Base-by-base conservation (phyloP, 2,329 filamentous ascomycete genomes). In the Arthrobotrys musiformis region DNA sequence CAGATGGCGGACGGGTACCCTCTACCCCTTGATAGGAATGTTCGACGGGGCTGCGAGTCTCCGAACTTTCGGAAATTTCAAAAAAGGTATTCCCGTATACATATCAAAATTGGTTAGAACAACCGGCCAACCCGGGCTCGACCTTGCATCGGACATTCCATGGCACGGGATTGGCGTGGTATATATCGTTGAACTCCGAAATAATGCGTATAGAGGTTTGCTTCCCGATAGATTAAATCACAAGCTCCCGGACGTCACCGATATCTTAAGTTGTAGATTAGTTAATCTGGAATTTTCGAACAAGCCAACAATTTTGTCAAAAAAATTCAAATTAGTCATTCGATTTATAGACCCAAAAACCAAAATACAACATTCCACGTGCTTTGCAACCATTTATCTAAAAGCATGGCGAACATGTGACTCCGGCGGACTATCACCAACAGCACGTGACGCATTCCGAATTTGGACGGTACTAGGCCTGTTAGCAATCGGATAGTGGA, bases 321-420 rank as follows among this genome's bases (percentile, higher is more conserved):
- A n/a, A n/a, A n/a, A n/a, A n/a, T n/a, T n/a, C n/a, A n/a, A n/a
- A 66, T 22, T 50, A 48, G 58, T 52, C 15, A 70, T 33, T 33
- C 9, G 5, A 33, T 42, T 7, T 42, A n/a, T n/a, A n/a, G n/a
- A n/a, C 11, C 40, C n/a, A 42, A n/a, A 42, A 42, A 42, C 30
- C 30, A 5, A 72, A 72, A 72, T 72, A 40, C 68, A 72, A 72
- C 68, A 72, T 72, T 64, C 68, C 68, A 72, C 68, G 68, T 72
- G 68, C 68, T n/a, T n/a, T 44, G 11, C 33, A 35, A 24, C 9
- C 22, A 26, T 26, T 13, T 58, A 58, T 37, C 30, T 58, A 58
- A 58, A 58, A 58, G 54, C 54, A 40, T 58, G 54, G 26, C 54
- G 19, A 40, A 40, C 54, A 58, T 58, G 54, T 58, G 54, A 58